Percentiles rank a stretch among this genome's conserved stretches.
Conservation (phyloP, 2,329 filamentous ascomycete species). For the Periconia sp. region DNA sequence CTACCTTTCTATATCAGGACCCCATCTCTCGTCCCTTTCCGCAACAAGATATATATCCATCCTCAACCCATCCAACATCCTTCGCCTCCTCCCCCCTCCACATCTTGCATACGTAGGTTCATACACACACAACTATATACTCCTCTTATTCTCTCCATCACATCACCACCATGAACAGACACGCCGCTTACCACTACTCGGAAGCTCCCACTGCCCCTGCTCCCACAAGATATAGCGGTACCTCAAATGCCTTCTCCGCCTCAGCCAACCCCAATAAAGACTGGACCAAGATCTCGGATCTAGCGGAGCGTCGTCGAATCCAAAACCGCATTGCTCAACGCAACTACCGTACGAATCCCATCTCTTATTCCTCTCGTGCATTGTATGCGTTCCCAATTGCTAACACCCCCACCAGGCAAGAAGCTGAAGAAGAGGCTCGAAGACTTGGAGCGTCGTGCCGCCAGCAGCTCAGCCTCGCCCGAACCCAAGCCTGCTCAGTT, state of each 20-base stretch:
- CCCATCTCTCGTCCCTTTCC: conserved; percentile 3
- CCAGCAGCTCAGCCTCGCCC: conserved; percentile 61
- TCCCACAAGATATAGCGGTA: conserved; percentile 70
- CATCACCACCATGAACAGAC: conserved; percentile 46
- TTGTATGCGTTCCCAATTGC: conserved; percentile 7
- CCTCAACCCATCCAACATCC: background rate
- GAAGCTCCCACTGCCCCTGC: conserved; percentile 44
- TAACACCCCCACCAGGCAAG: conserved; percentile 63
- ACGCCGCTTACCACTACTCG: conserved; percentile 50
- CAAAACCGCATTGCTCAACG: conserved; percentile 97
- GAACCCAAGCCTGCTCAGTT: conserved; percentile 60
- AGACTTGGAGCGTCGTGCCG: conserved; percentile 79
- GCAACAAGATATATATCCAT: conserved; percentile 16
- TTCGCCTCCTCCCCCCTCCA: background rate
- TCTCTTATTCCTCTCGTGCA: background rate
- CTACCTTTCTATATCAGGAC: conserved; percentile 6
- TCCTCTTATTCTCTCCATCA: conserved; percentile 10
- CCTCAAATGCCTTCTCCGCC: conserved; percentile 91
- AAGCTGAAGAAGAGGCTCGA: conserved; percentile 89
- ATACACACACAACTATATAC: conserved; percentile 1
- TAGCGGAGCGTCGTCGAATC: conserved; percentile 89
- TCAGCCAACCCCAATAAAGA: conserved; percentile 96
- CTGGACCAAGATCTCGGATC: conserved; percentile 98
- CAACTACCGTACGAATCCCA: conserved; percentile 77
- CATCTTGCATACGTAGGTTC: no score